Percentiles rank a stretch among this genome's conserved stretches.
Evolutionary conservation across 495 filamentous ascomycete species (phyloP).

Genomic region (Hypomontagnella monticulosa): DNA sequence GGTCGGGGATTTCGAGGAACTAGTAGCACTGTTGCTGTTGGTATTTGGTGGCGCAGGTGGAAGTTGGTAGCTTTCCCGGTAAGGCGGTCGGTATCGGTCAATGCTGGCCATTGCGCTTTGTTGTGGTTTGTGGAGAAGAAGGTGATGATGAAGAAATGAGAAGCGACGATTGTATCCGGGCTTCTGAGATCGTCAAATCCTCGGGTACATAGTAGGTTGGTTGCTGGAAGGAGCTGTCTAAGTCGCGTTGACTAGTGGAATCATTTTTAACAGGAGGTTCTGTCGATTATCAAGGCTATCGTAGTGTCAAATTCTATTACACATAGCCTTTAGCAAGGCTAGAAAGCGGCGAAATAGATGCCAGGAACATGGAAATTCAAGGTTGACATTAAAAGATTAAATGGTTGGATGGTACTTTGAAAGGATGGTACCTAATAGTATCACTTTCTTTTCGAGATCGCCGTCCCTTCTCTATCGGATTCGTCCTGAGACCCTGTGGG

Average conservation of each 20-base stretch:
- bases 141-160: not conserved
- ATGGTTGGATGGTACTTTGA: slow-evolving; percentile 9
- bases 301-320: no score
- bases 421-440: slow-evolving; percentile 18
- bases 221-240: slow-evolving; percentile 12
- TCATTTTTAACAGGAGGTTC: slow-evolving; percentile 21
- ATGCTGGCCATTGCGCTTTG: slow-evolving; percentile 58
- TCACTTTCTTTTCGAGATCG: slow-evolving; percentile 24
- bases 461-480: slow-evolving; percentile 36
- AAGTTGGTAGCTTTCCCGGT: slow-evolving; percentile 57
- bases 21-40: slow-evolving; percentile 42
- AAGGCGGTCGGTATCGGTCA: slow-evolving; percentile 59
- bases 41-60: slow-evolving; percentile 41
- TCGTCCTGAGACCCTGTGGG: slow-evolving; percentile 17
- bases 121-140: slow-evolving; percentile 6
- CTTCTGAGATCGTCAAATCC: slow-evolving; percentile 11
- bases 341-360: not conserved
- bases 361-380: not conserved
- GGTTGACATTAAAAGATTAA: not conserved
- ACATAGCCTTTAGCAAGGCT: not conserved
- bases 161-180: slow-evolving; percentile 1
- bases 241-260: slow-evolving; percentile 15
- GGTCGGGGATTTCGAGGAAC: slow-evolving; percentile 53
- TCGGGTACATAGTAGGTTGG: no score
- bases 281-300: not conserved